Conservation (phyloP, 176 grass and related monocot genomes). For the Bromus sterilis region DNA sequence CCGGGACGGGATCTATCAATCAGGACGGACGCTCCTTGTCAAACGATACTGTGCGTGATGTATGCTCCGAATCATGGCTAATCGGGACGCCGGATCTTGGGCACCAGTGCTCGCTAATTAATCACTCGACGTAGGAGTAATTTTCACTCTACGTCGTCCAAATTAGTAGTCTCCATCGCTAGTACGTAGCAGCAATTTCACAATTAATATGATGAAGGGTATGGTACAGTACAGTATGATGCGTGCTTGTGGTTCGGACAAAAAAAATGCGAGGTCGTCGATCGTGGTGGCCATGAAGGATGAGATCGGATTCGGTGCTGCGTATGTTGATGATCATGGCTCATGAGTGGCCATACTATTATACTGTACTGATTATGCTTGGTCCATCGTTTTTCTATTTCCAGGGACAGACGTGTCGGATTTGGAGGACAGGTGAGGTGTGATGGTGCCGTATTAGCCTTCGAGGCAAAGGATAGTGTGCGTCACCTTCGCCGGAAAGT, state of each 20-base stretch:
- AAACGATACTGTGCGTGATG: not conserved
- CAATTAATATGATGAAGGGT: not conserved
- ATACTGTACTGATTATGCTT: not conserved
- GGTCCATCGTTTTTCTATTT: not conserved
- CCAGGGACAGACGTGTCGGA: not conserved
- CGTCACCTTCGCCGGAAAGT: not conserved
- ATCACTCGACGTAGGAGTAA: not conserved
- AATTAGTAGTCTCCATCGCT: not conserved
- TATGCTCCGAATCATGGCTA: slow-evolving; percentile 9
- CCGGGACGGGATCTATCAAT: slow-evolving; percentile 26
- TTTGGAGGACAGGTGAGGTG: not conserved
- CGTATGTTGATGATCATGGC: not conserved
- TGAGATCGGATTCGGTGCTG: slow-evolving; percentile 2
- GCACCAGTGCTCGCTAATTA: not conserved
- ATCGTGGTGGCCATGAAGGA: slow-evolving; percentile 10
- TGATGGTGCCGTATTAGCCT: not conserved
- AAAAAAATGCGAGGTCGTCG: not conserved
- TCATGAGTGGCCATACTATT: not conserved
- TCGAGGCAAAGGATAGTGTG: not conserved
- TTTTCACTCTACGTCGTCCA: not conserved
- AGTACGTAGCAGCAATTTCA: too few species aligned
- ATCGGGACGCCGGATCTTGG: slow-evolving; percentile 1
- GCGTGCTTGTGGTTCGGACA: slow-evolving; percentile 11
- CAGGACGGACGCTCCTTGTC: slow-evolving; percentile 8
- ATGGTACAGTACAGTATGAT: not conserved